phyloP scores from a whole-genome alignment of 1,284 basidiomycete species.

The Boletus nobilissimus region DNA sequence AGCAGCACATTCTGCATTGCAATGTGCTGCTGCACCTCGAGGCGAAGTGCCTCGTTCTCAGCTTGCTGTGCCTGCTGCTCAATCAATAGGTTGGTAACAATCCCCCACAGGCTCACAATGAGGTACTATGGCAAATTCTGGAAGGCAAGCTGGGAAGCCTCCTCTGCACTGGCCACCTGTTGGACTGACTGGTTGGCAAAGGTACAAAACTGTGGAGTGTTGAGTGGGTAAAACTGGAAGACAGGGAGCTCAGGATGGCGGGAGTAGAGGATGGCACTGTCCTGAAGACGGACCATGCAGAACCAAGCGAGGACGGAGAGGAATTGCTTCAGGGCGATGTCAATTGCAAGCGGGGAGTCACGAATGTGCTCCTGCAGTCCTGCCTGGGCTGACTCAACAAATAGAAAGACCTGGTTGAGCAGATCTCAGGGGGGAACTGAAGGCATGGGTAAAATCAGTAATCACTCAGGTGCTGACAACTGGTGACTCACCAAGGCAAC shows the following conservation, averaged over 20 bases:
- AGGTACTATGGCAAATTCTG: conserved; percentile 31
- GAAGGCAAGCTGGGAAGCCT: conserved; percentile 28
- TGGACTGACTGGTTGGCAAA: conserved; percentile 33
- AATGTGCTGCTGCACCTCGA: conserved; percentile 6
- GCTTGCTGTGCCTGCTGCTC: conserved; percentile 20
- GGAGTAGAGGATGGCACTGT: conserved; percentile 21
- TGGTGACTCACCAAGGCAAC: too few relatives aligned
- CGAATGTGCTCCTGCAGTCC: too few relatives aligned
- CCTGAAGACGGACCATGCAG: too few relatives aligned
- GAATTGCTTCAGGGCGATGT: too few relatives aligned
- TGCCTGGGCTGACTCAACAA: too few relatives aligned
- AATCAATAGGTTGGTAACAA: conserved; percentile 18
- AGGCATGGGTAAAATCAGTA: too few relatives aligned
- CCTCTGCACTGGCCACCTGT: conserved; percentile 31
- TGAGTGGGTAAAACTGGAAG: conserved; percentile 37
- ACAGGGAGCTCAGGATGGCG: conserved; percentile 31
- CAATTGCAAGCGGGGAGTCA: too few relatives aligned
- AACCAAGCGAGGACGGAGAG: too few relatives aligned
- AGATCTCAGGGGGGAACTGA: too few relatives aligned
- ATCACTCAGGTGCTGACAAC: too few relatives aligned
- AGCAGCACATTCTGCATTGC: conserved; percentile 10
- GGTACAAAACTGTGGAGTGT: conserved; percentile 27
- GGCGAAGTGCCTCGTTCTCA: conserved; percentile 8
- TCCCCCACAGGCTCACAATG: conserved; percentile 17
- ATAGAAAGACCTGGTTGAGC: too few relatives aligned